Percentiles rank a stretch among this genome's conserved stretches.
These are phyloP conservation scores for Penicillium fuscoglaucum DNA, from an alignment of 2,329 filamentous ascomycete genomes.

Conservation along the genomic window DNA sequence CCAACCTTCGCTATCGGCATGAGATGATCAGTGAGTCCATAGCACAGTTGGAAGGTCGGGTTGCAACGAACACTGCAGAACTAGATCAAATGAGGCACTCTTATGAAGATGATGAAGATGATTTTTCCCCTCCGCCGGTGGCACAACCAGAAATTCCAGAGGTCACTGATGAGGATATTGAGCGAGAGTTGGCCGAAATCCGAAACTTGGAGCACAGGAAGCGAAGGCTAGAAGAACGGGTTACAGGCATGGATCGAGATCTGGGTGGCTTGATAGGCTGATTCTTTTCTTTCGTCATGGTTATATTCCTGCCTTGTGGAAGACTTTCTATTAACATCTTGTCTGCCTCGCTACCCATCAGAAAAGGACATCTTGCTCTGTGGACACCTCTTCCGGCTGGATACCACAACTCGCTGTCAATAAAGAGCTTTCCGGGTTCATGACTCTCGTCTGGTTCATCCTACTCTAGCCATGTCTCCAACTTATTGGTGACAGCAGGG, in stretches of 20 bases:
- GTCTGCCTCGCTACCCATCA: background rate
- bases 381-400: background rate
- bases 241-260: conserved; percentile 68
- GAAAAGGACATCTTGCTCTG: background rate
- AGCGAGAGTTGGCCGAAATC: conserved; percentile 55
- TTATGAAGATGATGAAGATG: conserved; percentile 57
- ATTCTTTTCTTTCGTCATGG: conserved; percentile 18
- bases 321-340: background rate
- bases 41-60: conserved; percentile 75
- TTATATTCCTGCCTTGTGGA: background rate
- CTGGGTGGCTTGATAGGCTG: conserved; percentile 61
- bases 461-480: too few species aligned
- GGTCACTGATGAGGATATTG: conserved; percentile 47
- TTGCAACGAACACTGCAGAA: conserved; percentile 72
- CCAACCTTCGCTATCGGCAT: conserved; percentile 69
- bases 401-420: background rate
- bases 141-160: conserved; percentile 24
- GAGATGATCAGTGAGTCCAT: conserved; percentile 71
- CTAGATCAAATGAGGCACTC: conserved; percentile 69
- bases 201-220: conserved; percentile 64
- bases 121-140: conserved; percentile 49
- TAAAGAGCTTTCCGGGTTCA: background rate
- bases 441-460: too few species aligned
- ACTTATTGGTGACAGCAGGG: too few species aligned
- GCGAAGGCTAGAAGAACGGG: conserved; percentile 60